phyloP scores from a whole-genome alignment of 2,329 filamentous ascomycete genomes.

The Xylariales sp. region DNA sequence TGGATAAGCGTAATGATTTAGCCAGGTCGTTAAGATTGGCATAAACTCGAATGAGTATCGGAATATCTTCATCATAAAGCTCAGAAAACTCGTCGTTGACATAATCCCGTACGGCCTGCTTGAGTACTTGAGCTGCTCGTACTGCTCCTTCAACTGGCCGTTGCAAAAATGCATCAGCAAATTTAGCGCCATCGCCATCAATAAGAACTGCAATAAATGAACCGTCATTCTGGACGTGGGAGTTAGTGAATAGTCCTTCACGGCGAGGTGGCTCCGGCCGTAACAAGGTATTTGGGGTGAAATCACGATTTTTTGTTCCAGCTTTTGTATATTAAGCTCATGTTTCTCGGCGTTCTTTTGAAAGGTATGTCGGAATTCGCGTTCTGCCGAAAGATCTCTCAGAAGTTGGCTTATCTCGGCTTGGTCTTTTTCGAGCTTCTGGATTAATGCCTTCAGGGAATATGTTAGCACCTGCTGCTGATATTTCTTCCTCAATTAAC shows the following conservation, averaged over 20 bases:
- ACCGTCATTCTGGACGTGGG: conserved; percentile 23
- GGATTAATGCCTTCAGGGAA: conserved; percentile 5
- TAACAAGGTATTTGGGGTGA: too few species aligned
- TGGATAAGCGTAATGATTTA: conserved; percentile 25
- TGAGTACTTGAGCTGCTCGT: conserved; percentile 24
- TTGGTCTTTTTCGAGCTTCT: conserved; percentile 4
- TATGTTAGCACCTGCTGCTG: not conserved
- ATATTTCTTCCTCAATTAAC: too few species aligned
- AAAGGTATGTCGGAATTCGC: conserved; percentile 9
- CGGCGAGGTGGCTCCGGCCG: too few species aligned
- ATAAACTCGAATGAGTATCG: conserved; percentile 27
- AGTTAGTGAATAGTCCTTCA: too few species aligned
- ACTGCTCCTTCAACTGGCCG: conserved; percentile 21
- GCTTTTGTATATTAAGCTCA: not conserved
- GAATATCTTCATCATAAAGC: conserved; percentile 20
- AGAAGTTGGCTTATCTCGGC: conserved; percentile 7
- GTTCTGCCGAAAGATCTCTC: conserved; percentile 8
- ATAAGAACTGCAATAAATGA: conserved; percentile 27
- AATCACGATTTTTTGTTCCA: conserved; percentile 9
- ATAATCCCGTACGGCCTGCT: conserved; percentile 23
- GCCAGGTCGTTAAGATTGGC: conserved; percentile 28
- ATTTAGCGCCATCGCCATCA: conserved; percentile 29
- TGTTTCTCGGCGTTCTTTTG: conserved; percentile 9
- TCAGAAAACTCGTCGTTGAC: conserved; percentile 15
- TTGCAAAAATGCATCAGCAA: conserved; percentile 25